These are phyloP conservation scores for Cicer bijugum DNA, from an alignment of 306 rosid species.

Conservation along the genomic window DNA sequence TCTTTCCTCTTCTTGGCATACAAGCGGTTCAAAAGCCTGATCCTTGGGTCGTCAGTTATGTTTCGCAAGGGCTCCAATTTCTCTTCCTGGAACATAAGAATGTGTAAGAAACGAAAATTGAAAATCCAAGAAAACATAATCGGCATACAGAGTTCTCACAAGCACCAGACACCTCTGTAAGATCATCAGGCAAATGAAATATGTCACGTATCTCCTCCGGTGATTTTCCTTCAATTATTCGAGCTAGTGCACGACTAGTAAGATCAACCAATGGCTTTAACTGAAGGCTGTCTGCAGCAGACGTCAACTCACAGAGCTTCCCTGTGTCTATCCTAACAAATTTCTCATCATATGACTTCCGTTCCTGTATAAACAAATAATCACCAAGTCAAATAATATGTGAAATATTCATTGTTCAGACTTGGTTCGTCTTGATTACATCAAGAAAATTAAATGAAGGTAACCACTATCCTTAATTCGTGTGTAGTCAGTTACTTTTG, in stretches of 20 bases:
- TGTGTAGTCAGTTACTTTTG: too few species aligned
- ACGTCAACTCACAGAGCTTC: conserved; percentile 90
- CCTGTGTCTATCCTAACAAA: conserved; percentile 89
- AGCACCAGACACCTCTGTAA: conserved; percentile 89
- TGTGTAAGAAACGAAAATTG: conserved; percentile 51
- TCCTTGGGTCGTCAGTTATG: conserved; percentile 92
- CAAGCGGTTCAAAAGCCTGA: conserved; percentile 90
- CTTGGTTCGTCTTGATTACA: neutral
- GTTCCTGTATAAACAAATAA: conserved; percentile 67
- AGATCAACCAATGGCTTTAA: conserved; percentile 96
- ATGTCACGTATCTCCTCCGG: conserved; percentile 99
- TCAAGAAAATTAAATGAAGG: too few species aligned
- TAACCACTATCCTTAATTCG: too few species aligned
- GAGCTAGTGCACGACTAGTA: conserved; percentile 97
- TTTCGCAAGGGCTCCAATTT: conserved; percentile 91
- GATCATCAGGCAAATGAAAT: conserved; percentile 98
- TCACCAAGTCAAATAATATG: conserved; percentile 39
- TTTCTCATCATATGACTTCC: conserved; percentile 85
- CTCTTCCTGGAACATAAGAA: conserved; percentile 76
- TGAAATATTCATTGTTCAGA: conserved; percentile 27
- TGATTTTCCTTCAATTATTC: conserved; percentile 94
- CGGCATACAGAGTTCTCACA: conserved; percentile 52
- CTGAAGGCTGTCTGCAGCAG: conserved; percentile 97
- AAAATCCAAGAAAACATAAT: conserved; percentile 45
- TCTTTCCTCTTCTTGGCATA: conserved; percentile 98